Percentiles rank a stretch among this genome's conserved stretches.
phyloP scores from a whole-genome alignment of 2,329 filamentous ascomycete species.

The Ophiostoma sp. region DNA sequence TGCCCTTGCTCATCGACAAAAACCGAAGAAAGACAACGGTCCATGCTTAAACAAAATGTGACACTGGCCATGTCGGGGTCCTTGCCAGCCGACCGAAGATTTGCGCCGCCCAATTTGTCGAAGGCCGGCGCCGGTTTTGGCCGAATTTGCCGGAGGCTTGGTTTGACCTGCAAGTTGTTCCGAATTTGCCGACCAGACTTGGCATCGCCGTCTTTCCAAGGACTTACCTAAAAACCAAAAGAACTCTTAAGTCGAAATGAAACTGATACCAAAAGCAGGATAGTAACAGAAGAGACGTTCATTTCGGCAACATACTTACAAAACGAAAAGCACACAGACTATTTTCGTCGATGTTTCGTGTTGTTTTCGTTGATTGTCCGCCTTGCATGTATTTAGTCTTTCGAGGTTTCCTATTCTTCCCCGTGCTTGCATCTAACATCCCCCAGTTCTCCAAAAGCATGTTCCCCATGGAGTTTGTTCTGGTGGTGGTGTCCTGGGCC shows the following conservation, averaged over 20 bases:
- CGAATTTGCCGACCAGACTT: constrained; percentile 8
- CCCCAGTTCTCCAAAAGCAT: background rate
- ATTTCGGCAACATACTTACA: background rate
- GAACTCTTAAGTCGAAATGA: background rate
- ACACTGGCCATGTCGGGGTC: background rate
- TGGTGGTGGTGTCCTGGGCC: background rate
- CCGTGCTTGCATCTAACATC: background rate
- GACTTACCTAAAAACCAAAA: background rate
- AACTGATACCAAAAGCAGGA: background rate
- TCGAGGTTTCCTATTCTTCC: background rate
- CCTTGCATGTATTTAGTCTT: background rate
- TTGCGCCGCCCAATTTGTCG: background rate
- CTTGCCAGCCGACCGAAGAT: background rate
- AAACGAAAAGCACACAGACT: background rate
- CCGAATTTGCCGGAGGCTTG: background rate
- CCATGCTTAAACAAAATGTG: background rate
- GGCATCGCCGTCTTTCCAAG: background rate
- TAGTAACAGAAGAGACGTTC: background rate
- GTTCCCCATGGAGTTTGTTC: background rate
- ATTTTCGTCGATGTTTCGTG: background rate
- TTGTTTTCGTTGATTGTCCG: background rate
- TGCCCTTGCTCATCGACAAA: background rate
- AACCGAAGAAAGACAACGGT: background rate
- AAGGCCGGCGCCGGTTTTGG: background rate
- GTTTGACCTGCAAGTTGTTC: background rate